A percentile compares a stretch with the other conserved stretches of the same genome.
phyloP scores from a whole-genome alignment of 495 filamentous ascomycete genomes.

The Hypoxylon lenormandii region DNA sequence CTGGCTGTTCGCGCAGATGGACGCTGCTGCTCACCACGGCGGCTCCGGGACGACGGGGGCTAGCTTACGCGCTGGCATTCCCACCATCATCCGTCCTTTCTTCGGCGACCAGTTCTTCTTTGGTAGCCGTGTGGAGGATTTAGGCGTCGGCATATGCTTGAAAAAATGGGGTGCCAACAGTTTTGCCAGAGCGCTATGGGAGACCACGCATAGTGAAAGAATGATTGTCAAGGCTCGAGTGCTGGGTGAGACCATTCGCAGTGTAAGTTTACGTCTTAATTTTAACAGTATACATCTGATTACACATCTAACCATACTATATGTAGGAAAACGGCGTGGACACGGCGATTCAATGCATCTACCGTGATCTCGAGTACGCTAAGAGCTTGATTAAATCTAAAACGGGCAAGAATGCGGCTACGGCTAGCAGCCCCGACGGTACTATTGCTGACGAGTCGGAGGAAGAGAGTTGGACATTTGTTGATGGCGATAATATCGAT shows the following conservation, averaged over 20 bases:
- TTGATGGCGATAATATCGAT: constrained; percentile 56
- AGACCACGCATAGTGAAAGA: constrained; percentile 84
- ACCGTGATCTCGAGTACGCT: constrained; percentile 96
- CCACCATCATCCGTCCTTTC: constrained; percentile 95
- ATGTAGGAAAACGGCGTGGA: constrained; percentile 86
- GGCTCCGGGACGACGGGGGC: constrained; percentile 96
- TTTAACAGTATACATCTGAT: neutral
- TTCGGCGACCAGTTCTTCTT: constrained; percentile 99
- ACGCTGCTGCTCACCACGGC: constrained; percentile 94
- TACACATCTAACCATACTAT: constrained; percentile 33
- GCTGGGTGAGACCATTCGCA: constrained; percentile 86
- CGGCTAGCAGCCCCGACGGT: constrained; percentile 44
- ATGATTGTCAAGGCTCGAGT: constrained; percentile 88
- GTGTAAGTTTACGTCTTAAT: constrained; percentile 65
- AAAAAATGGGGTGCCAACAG: constrained; percentile 85
- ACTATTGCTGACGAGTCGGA: constrained; percentile 53
- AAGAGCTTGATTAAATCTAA: constrained; percentile 79
- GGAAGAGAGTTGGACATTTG: constrained; percentile 65
- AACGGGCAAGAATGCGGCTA: constrained; percentile 61
- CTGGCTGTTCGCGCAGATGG: constrained; percentile 94
- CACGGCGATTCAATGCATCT: constrained; percentile 89
- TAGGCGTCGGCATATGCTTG: constrained; percentile 90
- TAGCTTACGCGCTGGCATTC: constrained; percentile 88
- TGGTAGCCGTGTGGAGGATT: constrained; percentile 84
- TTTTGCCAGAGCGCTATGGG: constrained; percentile 90